Evolutionary conservation across 805 yeast species (phyloP).

Genomic region (Groenewaldozyma salmanticensis): DNA sequence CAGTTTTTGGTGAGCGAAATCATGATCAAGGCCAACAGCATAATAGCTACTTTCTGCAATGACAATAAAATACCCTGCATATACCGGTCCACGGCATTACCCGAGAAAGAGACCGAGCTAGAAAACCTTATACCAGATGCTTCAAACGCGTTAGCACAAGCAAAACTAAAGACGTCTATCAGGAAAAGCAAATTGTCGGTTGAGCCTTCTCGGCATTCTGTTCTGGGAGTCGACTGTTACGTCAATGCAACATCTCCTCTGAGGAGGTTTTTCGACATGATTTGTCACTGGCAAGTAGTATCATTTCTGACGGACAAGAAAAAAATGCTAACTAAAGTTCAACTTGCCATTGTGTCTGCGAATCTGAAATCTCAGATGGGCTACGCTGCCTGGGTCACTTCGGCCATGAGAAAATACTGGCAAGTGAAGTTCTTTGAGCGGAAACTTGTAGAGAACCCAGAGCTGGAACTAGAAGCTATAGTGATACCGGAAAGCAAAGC

Average conservation of each 20-base stretch:
- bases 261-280: slow-evolving; percentile 69
- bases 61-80: slow-evolving; percentile 19
- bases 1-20: slow-evolving; percentile 66
- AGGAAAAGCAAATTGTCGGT: slow-evolving; percentile 26
- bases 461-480: not conserved
- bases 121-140: slow-evolving; percentile 15
- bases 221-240: slow-evolving; percentile 54
- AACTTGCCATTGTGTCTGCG: slow-evolving; percentile 1
- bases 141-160: not conserved
- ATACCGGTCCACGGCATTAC: slow-evolving; percentile 20
- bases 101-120: slow-evolving; percentile 23
- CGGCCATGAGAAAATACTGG: not conserved
- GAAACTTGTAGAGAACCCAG: not conserved
- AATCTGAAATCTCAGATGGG: not conserved
- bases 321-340: slow-evolving; percentile 4
- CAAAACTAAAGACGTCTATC: not conserved
- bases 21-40: slow-evolving; percentile 72
- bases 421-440: not conserved
- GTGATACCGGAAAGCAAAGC: not conserved
- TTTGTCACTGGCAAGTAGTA: slow-evolving; percentile 72
- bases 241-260: slow-evolving; percentile 83
- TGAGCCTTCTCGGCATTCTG: slow-evolving; percentile 41
- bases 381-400: not conserved
- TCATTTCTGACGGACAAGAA: slow-evolving; percentile 25
- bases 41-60: slow-evolving; percentile 20